Evolutionary conservation across 2,329 filamentous ascomycete species (phyloP), one percentile per base, ranked within the genome.

Genomic region (Colletotrichum sp.): DNA sequence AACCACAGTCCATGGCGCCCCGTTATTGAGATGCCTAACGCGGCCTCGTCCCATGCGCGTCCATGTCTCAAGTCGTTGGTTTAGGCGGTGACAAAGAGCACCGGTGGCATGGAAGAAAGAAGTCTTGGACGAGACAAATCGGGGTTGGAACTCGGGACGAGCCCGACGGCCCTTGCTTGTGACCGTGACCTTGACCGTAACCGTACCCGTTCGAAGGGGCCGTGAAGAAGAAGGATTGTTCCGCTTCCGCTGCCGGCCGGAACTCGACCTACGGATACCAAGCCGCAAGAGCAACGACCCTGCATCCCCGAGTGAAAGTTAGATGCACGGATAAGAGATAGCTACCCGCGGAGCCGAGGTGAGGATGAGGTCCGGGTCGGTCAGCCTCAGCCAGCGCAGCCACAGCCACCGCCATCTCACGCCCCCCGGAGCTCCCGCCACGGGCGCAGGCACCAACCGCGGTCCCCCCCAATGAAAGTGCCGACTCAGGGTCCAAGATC

Each of bases 241-340:
- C 32, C 34, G 65, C 34, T 74, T 30, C 66, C 66, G 67, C 71
- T 60, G 36, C 68, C 72, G 60, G 68, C 68, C 44, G 60, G 68
- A 60, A 49, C 44, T 15, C 12, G 12, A 26, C 26, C 32, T 16
- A 8, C 34, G 34, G 34, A 36, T 36, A 70, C 44, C 39, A 44
- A 44, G 39, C 39, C 24, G 24, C 30, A 62, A 34, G 16, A 30
- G 52, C 32, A 73, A 16, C 55, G 55, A 60, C 39, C 39, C 39
- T 44, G 39, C 39, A 44, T 44, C 9, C 9, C 39, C 55, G 21
- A 21, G 52, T 55, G 16, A n/a, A 62, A 62, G 24, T 26, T 24
- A 24, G 24, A 24, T 24, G 24, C 24, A 24, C 24, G 30, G 21
- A 59, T 69, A 28, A 59, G 15, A 32, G 44, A 69, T 69, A 62